Percentiles rank a stretch among this genome's conserved stretches.
Evolutionary conservation across 345 rosid genomes (phyloP).

Genomic region (Brassica incana): DNA sequence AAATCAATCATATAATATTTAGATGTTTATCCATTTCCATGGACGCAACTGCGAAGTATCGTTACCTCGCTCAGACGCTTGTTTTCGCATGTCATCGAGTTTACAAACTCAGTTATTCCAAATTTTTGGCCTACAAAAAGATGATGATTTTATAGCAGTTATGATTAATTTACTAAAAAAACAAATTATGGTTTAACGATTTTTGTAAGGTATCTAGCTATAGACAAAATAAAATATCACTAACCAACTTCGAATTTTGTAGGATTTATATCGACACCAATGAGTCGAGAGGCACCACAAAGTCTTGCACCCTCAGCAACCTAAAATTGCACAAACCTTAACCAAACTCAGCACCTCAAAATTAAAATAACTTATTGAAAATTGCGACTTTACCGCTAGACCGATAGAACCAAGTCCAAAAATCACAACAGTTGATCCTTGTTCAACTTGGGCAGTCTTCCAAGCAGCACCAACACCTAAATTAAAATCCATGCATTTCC

Average conservation of each 20-base stretch:
- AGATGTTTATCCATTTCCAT: background rate
- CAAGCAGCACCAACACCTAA: slow-evolving; percentile 86
- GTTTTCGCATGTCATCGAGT: slow-evolving; percentile 47
- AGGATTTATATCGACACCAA: slow-evolving; percentile 72
- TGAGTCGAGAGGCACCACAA: slow-evolving; percentile 74
- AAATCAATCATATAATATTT: background rate
- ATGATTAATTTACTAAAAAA: background rate
- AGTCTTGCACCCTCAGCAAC: slow-evolving; percentile 86
- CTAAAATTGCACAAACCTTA: slow-evolving; percentile 39
- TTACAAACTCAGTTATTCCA: slow-evolving; percentile 76
- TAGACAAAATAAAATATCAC: slow-evolving; percentile 14
- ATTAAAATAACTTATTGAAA: background rate
- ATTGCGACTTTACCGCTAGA: slow-evolving; percentile 55
- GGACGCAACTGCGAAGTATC: background rate
- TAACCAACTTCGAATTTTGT: slow-evolving; percentile 70
- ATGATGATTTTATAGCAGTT: background rate
- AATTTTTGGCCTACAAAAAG: slow-evolving; percentile 54
- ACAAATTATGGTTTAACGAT: background rate
- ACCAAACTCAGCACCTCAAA: background rate
- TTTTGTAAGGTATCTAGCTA: background rate
- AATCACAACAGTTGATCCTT: slow-evolving; percentile 83
- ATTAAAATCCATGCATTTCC: background rate
- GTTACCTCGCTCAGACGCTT: slow-evolving; percentile 65
- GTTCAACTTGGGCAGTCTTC: slow-evolving; percentile 76
- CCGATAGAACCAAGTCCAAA: slow-evolving; percentile 90